phyloP scores from a whole-genome alignment of 441 rosid species.

The Populus hybrid region DNA sequence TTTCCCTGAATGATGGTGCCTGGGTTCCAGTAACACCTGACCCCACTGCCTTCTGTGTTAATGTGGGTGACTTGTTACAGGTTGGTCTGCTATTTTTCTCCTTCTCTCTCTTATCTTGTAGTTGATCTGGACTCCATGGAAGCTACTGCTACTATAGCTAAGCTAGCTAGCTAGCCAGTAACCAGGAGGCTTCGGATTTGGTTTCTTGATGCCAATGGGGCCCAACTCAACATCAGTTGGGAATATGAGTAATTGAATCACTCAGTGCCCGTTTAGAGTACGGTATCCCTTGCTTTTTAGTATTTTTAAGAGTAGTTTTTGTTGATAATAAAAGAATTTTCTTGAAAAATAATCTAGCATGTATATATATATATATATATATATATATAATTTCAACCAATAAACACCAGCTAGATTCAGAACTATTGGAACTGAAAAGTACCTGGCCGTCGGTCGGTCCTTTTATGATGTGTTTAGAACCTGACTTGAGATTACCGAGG shows the following conservation, averaged over 20 bases:
- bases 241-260: background rate
- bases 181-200: constrained; percentile 7
- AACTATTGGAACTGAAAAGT: constrained; percentile 15
- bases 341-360: too few species aligned
- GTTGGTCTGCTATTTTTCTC: constrained; percentile 29
- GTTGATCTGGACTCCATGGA: constrained; percentile 17
- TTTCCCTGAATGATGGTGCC: constrained; percentile 42
- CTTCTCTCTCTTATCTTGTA: background rate
- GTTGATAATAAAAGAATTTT: too few species aligned
- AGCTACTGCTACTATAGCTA: constrained; percentile 3
- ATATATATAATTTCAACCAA: background rate
- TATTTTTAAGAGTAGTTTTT: too few species aligned
- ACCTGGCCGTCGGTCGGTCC: background rate
- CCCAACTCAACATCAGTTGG: constrained; percentile 21
- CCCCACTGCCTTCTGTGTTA: constrained; percentile 73
- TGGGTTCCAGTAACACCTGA: constrained; percentile 83
- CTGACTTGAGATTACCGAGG: background rate
- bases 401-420: background rate
- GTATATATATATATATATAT: too few species aligned
- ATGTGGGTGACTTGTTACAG: constrained; percentile 90
- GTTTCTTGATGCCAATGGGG: constrained; percentile 9
- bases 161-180: background rate
- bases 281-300: background rate
- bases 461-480: background rate
- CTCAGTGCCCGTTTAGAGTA: constrained; percentile 8